Evolutionary conservation across 495 filamentous ascomycete species (phyloP), one percentile per base, ranked within the genome.

Genomic region (Hypoxylon fuscum): DNA sequence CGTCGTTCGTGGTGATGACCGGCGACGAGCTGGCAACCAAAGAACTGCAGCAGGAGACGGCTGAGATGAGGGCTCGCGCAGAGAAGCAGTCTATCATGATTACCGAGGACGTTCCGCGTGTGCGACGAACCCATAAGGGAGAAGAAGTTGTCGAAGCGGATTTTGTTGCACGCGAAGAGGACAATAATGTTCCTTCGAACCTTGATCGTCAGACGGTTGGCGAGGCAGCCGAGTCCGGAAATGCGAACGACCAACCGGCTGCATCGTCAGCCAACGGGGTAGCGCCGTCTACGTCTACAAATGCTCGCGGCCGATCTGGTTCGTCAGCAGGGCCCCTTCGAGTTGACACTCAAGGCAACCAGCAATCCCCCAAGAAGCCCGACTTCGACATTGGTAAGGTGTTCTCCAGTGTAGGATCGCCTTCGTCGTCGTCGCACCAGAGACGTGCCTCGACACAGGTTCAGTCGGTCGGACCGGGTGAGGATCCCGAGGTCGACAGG

Each of bases 111-210:
- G 87, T 85, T 0, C 95, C 94, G 5, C 86, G 93, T 3, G 89
- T 96, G 53, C 84, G 93, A 66, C 87, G 90, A 62, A 97, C 94
- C 1, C 95, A 98, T 72, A 98, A 97, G 74, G 95, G 95, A 23
- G 93, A 97, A 55, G 95, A 98, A 68, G 55, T 96, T 11, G 84
- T 98, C 31, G 92, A 90, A 47, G 87, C 90, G 27, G 90, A 83
- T 17, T 63, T 61, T 50, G 64, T 74, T 55, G 51, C 63, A 15
- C 59, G 44, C 27, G 59, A 72, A 0, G 70, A 57, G 37, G 76
- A 80, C 10, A 77, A 76, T 5, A 77, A 76, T 5, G 68, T 64
- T 3, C 74, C 76, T 6, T 76, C 79, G 3, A 70, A 71, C 9
- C 70, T 75, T 18, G 76, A 77, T 2, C 71, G 74, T 42, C 69